Conservation (phyloP, 208 protist species). For the Leishmania turanica region DNA sequence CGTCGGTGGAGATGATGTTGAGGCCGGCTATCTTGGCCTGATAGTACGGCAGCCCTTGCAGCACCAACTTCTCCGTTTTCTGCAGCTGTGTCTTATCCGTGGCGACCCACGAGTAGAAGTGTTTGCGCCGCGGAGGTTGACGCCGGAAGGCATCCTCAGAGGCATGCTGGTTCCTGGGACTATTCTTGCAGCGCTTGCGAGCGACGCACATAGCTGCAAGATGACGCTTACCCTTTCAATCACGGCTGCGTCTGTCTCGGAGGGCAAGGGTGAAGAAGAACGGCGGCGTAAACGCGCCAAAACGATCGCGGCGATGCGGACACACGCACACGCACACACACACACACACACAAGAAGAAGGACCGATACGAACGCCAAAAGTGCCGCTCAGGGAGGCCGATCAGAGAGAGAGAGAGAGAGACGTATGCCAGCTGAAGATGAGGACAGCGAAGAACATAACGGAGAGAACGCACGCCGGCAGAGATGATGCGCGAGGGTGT, state of each 20-base stretch:
- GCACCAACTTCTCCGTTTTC: conserved; percentile 31
- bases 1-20: conserved; percentile 64
- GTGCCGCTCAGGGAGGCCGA: neutral
- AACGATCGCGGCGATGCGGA: neutral
- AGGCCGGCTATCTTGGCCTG: conserved; percentile 40
- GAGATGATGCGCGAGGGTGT: neutral
- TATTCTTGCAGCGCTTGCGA: neutral
- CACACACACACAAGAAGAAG: neutral
- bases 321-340: neutral
- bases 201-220: neutral
- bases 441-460: neutral
- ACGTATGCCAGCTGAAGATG: neutral
- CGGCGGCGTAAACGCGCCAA: neutral
- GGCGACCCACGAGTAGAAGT: conserved; percentile 44
- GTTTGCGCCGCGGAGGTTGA: conserved; percentile 27
- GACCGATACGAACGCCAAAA: neutral
- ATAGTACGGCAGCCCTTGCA: conserved; percentile 36
- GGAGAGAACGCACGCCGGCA: neutral
- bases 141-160: neutral
- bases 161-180: neutral
- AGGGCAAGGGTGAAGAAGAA: neutral
- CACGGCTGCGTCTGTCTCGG: neutral
- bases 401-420: neutral
- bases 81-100: conserved; percentile 39
- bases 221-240: neutral